A percentile compares a stretch with the other conserved stretches of the same genome.
Evolutionary conservation across 768 basidiomycete species (phyloP).

Genomic region (Leucocoprinus birnbaumii): DNA sequence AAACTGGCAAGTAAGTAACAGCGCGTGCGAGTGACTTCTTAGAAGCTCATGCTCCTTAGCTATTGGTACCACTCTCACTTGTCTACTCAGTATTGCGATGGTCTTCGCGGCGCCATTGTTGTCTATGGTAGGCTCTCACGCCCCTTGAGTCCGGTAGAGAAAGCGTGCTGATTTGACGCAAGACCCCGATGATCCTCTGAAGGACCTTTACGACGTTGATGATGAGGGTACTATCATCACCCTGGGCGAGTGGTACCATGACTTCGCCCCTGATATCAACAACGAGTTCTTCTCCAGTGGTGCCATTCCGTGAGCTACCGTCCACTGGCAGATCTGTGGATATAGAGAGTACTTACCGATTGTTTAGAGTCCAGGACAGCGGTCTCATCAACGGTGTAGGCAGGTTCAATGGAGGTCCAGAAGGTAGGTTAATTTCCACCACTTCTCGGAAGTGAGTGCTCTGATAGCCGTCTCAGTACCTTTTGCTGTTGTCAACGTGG

Average conservation of each 20-base stretch:
- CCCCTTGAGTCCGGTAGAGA: background rate
- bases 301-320: slow-evolving; percentile 8
- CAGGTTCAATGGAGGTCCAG: slow-evolving; percentile 8
- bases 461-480: background rate
- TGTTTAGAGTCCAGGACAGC: slow-evolving; percentile 3
- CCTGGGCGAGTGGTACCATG: slow-evolving; percentile 12
- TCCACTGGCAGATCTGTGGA: no score
- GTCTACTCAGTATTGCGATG: slow-evolving; percentile 22
- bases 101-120: slow-evolving; percentile 22
- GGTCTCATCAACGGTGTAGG: slow-evolving; percentile 16
- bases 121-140: slow-evolving; percentile 23
- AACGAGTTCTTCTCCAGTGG: slow-evolving; percentile 6
- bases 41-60: background rate
- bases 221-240: slow-evolving; percentile 30
- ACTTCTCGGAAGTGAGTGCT: background rate
- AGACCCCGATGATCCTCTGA: slow-evolving; percentile 28
- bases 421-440: background rate
- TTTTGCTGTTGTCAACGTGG: slow-evolving; percentile 37
- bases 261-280: background rate
- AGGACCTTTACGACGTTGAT: slow-evolving; percentile 27
- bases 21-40: background rate
- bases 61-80: slow-evolving; percentile 19
- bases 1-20: slow-evolving; percentile 12
- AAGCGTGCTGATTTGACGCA: background rate
- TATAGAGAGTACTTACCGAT: background rate